Base-by-base conservation (phyloP, 129 eudicot species). In the Logfia minima region DNA sequence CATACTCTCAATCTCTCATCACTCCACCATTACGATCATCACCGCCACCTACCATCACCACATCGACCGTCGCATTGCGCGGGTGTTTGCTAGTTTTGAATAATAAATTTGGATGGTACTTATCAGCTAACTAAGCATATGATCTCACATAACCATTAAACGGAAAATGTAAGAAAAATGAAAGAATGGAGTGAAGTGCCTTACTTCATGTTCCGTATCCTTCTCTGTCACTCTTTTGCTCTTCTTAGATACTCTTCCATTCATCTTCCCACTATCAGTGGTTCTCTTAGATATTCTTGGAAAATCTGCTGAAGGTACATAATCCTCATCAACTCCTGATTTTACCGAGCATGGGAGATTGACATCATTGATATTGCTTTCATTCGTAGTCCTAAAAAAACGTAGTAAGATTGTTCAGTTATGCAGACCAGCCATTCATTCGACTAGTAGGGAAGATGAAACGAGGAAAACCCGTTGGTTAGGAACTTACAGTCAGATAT, bases 281-380 rank as follows among this genome's bases (percentile, higher is more conserved):
- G 66, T 68, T 66, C 52, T 75, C 37, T 35, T 76, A 56, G 74
- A 71, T 71, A 39, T 75, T 59, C 59, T 75, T 18, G 76, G 71
- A 62, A 63, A 70, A 43, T 75, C 82, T 68, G 79, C 68, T 73
- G 66, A 66, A 80, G 80, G 87, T 70, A 75, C 78, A 55, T 81
- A 82, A 77, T 82, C 84, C 68, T 18, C 80, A 41, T 65, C 83
- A 41, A 18, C 41, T 76, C 60, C 76, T 53, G 77, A 66, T 52
- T 81, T 72, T 78, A 28, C 79, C 34, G 18, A 24, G 77, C 65
- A 56, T 71, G 77, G 35, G 74, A 45, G 51, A 56, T 70, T 39
- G 41, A 58, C 52, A 64, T 74, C 90, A 26, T 52, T 7, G 29
- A 62, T 71, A 34, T 76, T 62, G 9, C 65, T 65, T 62, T 51